These are phyloP conservation scores for Pseudopithomyces maydicus DNA, from an alignment of 2,329 filamentous ascomycete species.

Conservation along the genomic window DNA sequence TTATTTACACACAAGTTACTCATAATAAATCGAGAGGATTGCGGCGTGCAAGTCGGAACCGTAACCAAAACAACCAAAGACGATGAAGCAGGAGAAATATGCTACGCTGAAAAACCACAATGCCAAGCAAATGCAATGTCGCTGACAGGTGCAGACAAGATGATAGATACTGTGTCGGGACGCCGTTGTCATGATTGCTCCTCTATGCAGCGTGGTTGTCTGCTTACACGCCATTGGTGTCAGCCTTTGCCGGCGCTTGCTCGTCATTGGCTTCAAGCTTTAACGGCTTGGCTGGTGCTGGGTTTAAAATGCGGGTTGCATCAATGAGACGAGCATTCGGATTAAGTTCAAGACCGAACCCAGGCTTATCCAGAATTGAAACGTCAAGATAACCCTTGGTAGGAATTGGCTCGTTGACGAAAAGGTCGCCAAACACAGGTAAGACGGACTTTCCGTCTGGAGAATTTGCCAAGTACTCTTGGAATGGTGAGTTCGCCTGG, in stretches of 20 bases:
- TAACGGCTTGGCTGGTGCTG: constrained; percentile 57
- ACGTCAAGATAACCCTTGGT: constrained; percentile 80
- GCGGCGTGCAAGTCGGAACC: background rate
- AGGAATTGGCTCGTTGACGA: constrained; percentile 88
- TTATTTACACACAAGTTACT: constrained; percentile 6
- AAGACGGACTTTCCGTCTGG: constrained; percentile 87
- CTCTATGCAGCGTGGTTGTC: constrained; percentile 16
- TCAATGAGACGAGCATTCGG: constrained; percentile 80
- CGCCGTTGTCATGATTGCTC: background rate
- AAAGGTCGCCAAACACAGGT: constrained; percentile 90
- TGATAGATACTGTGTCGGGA: background rate
- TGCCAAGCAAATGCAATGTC: constrained; percentile 13
- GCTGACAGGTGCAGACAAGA: constrained; percentile 1
- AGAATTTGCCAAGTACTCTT: constrained; percentile 94
- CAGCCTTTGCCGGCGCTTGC: constrained; percentile 14
- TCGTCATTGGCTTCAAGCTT: constrained; percentile 23
- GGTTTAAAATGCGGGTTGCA: constrained; percentile 73
- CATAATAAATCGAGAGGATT: background rate
- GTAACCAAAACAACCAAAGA: constrained; percentile 2
- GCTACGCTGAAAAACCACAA: constrained; percentile 9
- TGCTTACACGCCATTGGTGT: constrained; percentile 14
- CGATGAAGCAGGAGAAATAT: background rate
- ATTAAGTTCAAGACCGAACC: constrained; percentile 88
- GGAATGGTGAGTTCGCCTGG: constrained; percentile 91
- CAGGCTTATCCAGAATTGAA: constrained; percentile 81